A percentile compares a stretch with the other conserved stretches of the same genome.
phyloP scores from a whole-genome alignment of 208 protist genomes.

The Trypanosoma mega region DNA sequence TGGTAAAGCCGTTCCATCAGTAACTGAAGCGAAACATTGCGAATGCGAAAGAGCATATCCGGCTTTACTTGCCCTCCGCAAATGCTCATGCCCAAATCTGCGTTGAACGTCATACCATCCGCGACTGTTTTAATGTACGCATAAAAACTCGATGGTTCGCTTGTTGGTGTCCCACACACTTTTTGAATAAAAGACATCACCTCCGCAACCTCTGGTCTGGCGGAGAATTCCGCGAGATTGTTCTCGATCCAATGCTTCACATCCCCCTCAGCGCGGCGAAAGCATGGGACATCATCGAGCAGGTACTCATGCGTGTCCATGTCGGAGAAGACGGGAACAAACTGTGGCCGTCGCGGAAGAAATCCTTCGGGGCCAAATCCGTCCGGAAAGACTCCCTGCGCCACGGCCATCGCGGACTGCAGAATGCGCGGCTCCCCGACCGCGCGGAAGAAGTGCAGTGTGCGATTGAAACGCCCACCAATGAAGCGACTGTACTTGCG shows the following conservation, averaged over 20 bases:
- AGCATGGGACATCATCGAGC: slow-evolving; percentile 84
- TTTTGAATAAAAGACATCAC: slow-evolving; percentile 49
- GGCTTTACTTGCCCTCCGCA: slow-evolving; percentile 40
- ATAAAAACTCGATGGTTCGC: slow-evolving; percentile 27
- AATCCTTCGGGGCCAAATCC: slow-evolving; percentile 73
- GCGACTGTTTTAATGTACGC: slow-evolving; percentile 75
- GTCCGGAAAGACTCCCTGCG: slow-evolving; percentile 74
- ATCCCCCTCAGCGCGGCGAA: slow-evolving; percentile 70
- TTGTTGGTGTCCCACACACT: slow-evolving; percentile 49
- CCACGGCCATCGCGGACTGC: slow-evolving; percentile 76
- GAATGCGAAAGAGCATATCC: slow-evolving; percentile 57
- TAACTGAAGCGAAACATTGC: slow-evolving; percentile 69
- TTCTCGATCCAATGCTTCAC: slow-evolving; percentile 61
- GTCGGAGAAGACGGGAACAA: slow-evolving; percentile 82
- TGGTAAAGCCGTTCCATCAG: slow-evolving; percentile 75
- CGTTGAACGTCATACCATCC: slow-evolving; percentile 83
- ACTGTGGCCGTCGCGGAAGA: slow-evolving; percentile 71
- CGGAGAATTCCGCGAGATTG: slow-evolving; percentile 37
- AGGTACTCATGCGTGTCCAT: slow-evolving; percentile 89
- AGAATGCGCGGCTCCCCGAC: slow-evolving; percentile 85
- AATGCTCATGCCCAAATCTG: slow-evolving; percentile 58
- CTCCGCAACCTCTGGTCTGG: slow-evolving; percentile 37
- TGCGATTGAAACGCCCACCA: slow-evolving; percentile 70
- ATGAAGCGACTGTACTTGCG: slow-evolving; percentile 58
- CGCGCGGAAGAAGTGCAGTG: slow-evolving; percentile 73